Percentiles rank a stretch among this genome's conserved stretches.
phyloP scores from a whole-genome alignment of 148 eudicot species.

The Amaranthus hypochondriacus region DNA sequence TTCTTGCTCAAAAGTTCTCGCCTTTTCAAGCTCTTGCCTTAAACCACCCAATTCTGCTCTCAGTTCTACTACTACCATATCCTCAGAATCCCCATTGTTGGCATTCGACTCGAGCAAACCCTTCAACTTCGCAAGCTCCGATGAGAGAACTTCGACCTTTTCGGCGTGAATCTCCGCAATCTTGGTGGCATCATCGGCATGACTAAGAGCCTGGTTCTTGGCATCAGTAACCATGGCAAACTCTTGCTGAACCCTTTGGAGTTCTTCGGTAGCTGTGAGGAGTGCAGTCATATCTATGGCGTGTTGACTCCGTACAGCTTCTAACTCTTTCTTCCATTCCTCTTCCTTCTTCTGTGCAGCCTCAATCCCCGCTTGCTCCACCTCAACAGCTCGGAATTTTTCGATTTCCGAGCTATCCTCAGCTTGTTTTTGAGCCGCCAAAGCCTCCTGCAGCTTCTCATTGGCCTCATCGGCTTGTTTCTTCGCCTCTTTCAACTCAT shows the following conservation, averaged over 20 bases:
- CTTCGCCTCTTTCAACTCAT: constrained; percentile 64
- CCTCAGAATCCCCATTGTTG: constrained; percentile 44
- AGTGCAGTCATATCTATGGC: constrained; percentile 62
- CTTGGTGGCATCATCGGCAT: constrained; percentile 89
- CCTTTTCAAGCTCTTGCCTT: constrained; percentile 49
- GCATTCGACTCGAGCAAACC: constrained; percentile 53
- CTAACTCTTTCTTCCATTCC: constrained; percentile 73
- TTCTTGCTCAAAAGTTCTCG: constrained; percentile 41
- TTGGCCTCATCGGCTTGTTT: constrained; percentile 66
- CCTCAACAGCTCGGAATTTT: constrained; percentile 75
- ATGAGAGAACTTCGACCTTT: constrained; percentile 56
- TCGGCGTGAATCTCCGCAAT: constrained; percentile 73
- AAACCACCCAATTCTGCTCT: constrained; percentile 52
- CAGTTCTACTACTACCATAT: constrained; percentile 41
- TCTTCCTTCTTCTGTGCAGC: constrained; percentile 72
- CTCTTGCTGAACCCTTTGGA: constrained; percentile 65
- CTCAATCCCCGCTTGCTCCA: constrained; percentile 85
- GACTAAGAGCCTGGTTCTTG: constrained; percentile 66
- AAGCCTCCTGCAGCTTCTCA: constrained; percentile 71
- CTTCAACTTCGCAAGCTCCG: constrained; percentile 67
- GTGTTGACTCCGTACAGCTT: constrained; percentile 67
- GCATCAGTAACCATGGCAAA: constrained; percentile 50
- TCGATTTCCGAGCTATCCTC: constrained; percentile 83
- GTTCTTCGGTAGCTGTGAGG: constrained; percentile 61
- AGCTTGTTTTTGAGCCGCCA: constrained; percentile 81